Evolutionary conservation across 495 filamentous ascomycete species (phyloP).

Genomic region (Thermochaetoides thermophila): DNA sequence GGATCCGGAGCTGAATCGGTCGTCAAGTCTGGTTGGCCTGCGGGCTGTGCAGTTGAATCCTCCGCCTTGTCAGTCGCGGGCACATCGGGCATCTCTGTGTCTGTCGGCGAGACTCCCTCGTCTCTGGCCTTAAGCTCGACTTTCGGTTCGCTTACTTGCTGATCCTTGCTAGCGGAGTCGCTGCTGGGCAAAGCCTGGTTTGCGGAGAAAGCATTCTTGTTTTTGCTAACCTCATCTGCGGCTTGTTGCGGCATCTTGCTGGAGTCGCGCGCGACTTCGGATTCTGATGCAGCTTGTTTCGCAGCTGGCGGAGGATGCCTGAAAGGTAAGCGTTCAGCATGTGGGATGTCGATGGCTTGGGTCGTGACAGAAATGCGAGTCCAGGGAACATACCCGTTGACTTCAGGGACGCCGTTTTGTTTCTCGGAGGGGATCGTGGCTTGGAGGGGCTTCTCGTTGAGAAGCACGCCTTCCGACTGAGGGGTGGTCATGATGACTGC

Average conservation of each 20-base stretch:
- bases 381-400: conserved; percentile 24
- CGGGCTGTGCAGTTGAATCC: too few relatives aligned
- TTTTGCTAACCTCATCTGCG: conserved; percentile 2
- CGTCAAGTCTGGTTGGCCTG: background rate
- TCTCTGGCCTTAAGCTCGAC: too few relatives aligned
- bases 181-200: conserved; percentile 6
- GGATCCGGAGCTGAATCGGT: too few relatives aligned
- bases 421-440: conserved; percentile 30
- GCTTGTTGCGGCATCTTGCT: background rate
- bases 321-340: too few relatives aligned
- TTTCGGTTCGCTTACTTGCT: too few relatives aligned
- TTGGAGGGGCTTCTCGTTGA: conserved; percentile 34
- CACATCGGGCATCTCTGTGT: conserved; percentile 23
- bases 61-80: too few relatives aligned
- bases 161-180: too few relatives aligned
- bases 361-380: too few relatives aligned
- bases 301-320: conserved; percentile 9
- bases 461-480: conserved; percentile 27
- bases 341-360: too few relatives aligned
- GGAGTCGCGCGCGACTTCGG: background rate
- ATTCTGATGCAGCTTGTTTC: background rate
- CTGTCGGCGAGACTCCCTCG: too few relatives aligned
- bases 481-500: conserved; percentile 43
- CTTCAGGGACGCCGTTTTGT: conserved; percentile 18
- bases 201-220: conserved; percentile 14